phyloP scores from a whole-genome alignment of 192 early-diverging fungal species.

The Piromyces sp. region DNA sequence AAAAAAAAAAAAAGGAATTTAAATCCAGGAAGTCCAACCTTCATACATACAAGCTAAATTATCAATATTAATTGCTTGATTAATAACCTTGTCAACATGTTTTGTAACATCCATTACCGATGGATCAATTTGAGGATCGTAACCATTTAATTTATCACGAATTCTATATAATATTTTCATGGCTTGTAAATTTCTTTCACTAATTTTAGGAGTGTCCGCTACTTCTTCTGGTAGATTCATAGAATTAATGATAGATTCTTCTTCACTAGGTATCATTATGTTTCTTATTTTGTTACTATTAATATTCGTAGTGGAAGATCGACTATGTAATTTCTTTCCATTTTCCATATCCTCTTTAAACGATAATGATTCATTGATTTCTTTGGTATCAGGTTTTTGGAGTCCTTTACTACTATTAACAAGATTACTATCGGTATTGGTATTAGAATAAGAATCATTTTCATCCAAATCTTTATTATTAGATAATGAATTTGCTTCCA shows the following conservation, averaged over 20 bases:
- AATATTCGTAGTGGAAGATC: too few species aligned
- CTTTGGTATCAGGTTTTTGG: too few species aligned
- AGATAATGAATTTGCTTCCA: background rate
- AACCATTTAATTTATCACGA: background rate
- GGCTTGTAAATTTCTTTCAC: background rate
- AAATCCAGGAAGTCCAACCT: conserved; percentile 81
- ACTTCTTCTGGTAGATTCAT: background rate
- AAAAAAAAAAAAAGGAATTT: background rate
- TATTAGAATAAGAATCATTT: background rate
- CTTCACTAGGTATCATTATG: background rate
- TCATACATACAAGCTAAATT: conserved; percentile 70
- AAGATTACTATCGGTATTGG: background rate
- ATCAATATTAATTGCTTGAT: conserved; percentile 42
- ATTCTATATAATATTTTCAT: background rate
- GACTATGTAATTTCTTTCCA: background rate
- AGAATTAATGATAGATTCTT: background rate
- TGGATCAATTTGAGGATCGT: background rate
- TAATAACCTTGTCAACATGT: conserved; percentile 38
- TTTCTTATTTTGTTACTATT: too few species aligned
- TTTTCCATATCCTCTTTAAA: background rate
- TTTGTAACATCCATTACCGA: background rate
- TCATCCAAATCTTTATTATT: background rate
- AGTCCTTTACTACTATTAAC: too few species aligned
- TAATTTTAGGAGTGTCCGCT: background rate
- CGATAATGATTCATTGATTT: background rate